Base-by-base conservation (phyloP, 2,329 filamentous ascomycete species). In the Spiromastix sp. region DNA sequence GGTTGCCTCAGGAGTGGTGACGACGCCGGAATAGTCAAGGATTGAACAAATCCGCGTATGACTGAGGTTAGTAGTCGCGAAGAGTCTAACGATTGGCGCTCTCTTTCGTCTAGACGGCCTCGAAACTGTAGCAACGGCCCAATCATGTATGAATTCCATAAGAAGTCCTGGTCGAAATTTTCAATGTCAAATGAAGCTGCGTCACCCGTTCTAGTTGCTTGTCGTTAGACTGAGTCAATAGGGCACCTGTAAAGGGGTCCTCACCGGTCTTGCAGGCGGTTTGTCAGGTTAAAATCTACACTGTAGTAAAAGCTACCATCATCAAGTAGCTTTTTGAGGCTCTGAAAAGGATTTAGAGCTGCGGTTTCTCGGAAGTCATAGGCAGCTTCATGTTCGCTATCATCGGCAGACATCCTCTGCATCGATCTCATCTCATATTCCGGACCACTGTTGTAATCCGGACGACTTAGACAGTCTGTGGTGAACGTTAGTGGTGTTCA, bases 91-190 rank as follows among this genome's bases (percentile, higher is more conserved):
- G 77, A 78, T 41, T 76, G 71, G 46, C 80, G 81, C 48, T 95
- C 85, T 36, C 74, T 71, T 4, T 75, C 72, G 41, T 85, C 73
- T 30, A 98, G 70, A 12, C 84, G 75, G 19, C 81, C 86, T 28
- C 91, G 79, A 56, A 98, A 96, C 55, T 86, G 75, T 19, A 95
- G 79, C 36, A 98, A 69, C 4, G 91, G 87, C 44, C 82, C 80
- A 49, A 98, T 94, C 86, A 98, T 95, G 61, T 93, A 95, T 3
- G 85, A 93, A 54, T 98, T 98, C 91, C 91, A 98, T 12, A 98
- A 64, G 54, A 94, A 95, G 1, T 83, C 81, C 50, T 86, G 81
- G 57, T 98, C 86, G 42, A 96, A 78, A 51, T 85, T 91, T 54
- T 94, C 86, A 41, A 95, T 85, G 43, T 93, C 84, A 43, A 96